These are phyloP conservation scores for Hevea brasiliensis DNA, from an alignment of 345 rosid species.

Conservation along the genomic window DNA sequence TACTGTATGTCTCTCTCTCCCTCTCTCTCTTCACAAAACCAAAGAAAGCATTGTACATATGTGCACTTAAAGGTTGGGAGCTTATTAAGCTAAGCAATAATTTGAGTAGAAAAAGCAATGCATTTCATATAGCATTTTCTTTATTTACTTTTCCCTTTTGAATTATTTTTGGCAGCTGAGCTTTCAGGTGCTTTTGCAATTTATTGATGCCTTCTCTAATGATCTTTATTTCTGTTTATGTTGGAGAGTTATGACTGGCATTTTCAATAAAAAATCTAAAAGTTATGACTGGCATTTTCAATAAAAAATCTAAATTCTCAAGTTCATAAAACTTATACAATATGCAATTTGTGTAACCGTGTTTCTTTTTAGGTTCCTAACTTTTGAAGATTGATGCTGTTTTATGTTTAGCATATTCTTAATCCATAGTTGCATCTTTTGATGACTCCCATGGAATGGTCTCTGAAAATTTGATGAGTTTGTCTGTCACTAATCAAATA, in stretches of 20 bases:
- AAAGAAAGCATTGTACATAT: not conserved
- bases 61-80: not conserved
- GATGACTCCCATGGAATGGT: not conserved
- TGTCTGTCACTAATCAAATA: not conserved
- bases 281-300: too few relatives aligned
- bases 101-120: not conserved
- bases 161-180: not conserved
- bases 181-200: not conserved
- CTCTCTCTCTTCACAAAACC: not conserved
- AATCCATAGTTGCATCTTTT: not conserved
- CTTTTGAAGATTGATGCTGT: not conserved
- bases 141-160: not conserved
- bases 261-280: not conserved
- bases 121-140: not conserved
- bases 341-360: not conserved
- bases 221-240: not conserved
- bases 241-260: not conserved
- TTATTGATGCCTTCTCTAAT: not conserved
- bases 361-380: not conserved
- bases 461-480: not conserved
- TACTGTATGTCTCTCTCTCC: conserved; percentile 22
- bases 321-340: not conserved
- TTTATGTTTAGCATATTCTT: not conserved
- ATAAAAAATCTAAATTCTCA: too few relatives aligned
- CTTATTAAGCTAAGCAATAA: not conserved